Evolutionary conservation across 768 basidiomycete genomes (phyloP), one percentile per base, ranked within the genome.

Genomic region (Xerocomus brunneocitrinus): DNA sequence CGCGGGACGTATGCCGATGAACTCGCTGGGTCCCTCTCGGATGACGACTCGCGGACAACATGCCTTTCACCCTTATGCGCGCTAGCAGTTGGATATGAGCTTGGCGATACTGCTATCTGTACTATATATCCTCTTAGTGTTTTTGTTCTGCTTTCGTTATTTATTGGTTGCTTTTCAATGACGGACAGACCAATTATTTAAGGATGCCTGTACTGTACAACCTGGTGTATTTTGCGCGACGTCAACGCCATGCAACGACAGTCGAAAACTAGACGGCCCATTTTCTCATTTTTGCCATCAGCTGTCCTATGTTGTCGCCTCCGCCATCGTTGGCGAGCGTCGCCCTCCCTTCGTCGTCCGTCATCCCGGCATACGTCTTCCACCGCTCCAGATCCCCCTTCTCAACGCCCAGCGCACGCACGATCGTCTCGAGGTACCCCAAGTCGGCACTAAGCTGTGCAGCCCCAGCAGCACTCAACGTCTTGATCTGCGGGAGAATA

Each of bases 341-440:
- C 3, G 45, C 46, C 39, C 54, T 58, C 16, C 76, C 74, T 16
- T 67, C 73, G 3, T 67, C 73, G 30, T 87, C 81, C 41, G 82
- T 81, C 72, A 87, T 69, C 35, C 80, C 82, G n/a, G 78, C 75
- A 49, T 75, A 84, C 47, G 80, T 79, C 67, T 80, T 83, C 95
- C 95, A 98, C 62, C 73, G 75, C 58, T 87, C 87, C 42, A 98
- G 72, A 35, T 85, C 87, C 7, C 82, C 81, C 62, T 79, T 86
- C 59, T 95, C 92, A 5, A 95, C 92, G 63, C 95, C 93, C 47
- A 98, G 76, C 27, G 92, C 94, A 44, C 84, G 77, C 32, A 94
- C 87, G 44, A 98, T 94, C 60, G 95, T 97, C 3, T 84, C 82
- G 38, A 99, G 75, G 71, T 98, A 97, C 24, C 84, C 88, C 56